Base-by-base conservation (phyloP, 768 basidiomycete genomes). In the Auricularia cornea region DNA sequence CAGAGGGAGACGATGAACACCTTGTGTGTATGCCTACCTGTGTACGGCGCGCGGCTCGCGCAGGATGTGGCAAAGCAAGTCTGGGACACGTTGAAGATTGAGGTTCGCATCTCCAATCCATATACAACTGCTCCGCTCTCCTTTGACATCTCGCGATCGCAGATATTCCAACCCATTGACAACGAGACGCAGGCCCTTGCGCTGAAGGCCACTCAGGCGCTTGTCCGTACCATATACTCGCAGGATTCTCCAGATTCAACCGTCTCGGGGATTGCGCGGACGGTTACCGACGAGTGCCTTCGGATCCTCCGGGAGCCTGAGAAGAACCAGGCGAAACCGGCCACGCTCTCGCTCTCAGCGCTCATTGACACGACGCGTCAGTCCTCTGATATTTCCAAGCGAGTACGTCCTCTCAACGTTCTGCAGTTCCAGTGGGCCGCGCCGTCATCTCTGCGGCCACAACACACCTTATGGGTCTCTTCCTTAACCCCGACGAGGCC, bases 141-240 rank as follows among this genome's bases (percentile, higher is more conserved):
- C 35, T 38, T 38, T 38, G 35, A 14, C 8, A 38, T 38, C 8
- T 38, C 35, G 16, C 8, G 35, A 8, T 38, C 16, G 35, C 66
- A 98, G 94, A 90, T 98, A 38, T 91, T 98, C 73, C 94, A 98
- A 79, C 92, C 96, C 0, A 88, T 86, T 2, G 95, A 98, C 71
- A 60, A 76, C 5, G 74, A 82, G 33, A 91, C 90, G 6, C 92
- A 96, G 70, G 78, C 79, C 38, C 82, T 84, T 60, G 92, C 95
- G 1, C 76, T 97, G 31, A 80, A 81, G 32, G 80, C 93, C 0
- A 80, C 87, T 1, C 86, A 88, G 68, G 78, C 80, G 4, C 81
- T 99, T n/a, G 79, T 96, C 51, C 76, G 79, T 60, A 89, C 89
- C 0, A 83, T 97, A 11, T 89, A 90, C 3, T 67, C 73, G 3